Evolutionary conservation across 2,329 filamentous ascomycete species (phyloP).

Genomic region (Penicillium sp.): DNA sequence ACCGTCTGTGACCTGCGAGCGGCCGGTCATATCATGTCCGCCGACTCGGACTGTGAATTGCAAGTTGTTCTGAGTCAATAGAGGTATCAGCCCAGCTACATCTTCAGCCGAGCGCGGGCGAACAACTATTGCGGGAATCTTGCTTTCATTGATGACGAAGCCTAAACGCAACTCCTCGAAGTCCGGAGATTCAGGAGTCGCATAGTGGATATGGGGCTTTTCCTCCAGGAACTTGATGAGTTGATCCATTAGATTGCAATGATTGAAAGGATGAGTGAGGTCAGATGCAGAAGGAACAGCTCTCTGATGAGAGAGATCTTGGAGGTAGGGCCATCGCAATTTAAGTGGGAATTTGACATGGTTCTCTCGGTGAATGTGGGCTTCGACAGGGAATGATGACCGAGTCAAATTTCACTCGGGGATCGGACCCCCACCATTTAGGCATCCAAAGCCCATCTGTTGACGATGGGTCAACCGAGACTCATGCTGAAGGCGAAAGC

Average conservation of each 20-base stretch:
- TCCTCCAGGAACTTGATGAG: slow-evolving; percentile 16
- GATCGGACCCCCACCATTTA: background rate
- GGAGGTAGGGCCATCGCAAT: background rate
- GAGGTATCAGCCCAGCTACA: slow-evolving; percentile 28
- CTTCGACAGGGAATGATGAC: background rate
- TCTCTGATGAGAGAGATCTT: background rate
- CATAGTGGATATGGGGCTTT: slow-evolving; percentile 20
- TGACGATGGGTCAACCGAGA: background rate
- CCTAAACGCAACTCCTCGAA: slow-evolving; percentile 14
- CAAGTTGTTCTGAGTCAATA: slow-evolving; percentile 22
- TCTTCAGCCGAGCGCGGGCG: slow-evolving; percentile 33
- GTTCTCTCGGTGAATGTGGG: background rate
- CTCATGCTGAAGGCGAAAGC: no score
- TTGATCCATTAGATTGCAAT: slow-evolving; percentile 9
- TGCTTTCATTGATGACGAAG: slow-evolving; percentile 18
- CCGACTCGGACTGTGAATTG: slow-evolving; percentile 39
- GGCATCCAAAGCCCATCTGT: background rate
- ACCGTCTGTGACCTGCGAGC: slow-evolving; percentile 35
- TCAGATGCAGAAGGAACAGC: background rate
- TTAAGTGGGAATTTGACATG: background rate
- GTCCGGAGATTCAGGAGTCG: slow-evolving; percentile 13
- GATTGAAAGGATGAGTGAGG: background rate
- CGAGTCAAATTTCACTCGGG: background rate
- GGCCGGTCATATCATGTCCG: slow-evolving; percentile 43
- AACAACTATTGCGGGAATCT: slow-evolving; percentile 26